These are phyloP conservation scores for Nothophytophthora sp. DNA, from an alignment of 352 stramenopile genomes.

Conservation along the genomic window DNA sequence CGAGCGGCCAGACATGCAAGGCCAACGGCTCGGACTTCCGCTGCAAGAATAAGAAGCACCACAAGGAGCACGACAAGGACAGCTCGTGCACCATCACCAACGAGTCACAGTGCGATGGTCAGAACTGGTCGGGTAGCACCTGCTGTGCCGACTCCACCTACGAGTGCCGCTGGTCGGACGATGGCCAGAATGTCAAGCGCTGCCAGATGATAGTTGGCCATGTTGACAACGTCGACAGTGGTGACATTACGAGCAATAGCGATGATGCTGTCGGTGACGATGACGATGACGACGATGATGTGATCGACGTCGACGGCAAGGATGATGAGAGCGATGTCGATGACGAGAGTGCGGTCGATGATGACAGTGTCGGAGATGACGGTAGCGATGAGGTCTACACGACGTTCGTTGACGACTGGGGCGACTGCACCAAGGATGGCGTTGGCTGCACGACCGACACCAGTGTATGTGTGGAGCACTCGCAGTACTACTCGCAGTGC, in stretches of 20 bases:
- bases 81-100: conserved; percentile 29
- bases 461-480: conserved; percentile 18
- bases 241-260: background rate
- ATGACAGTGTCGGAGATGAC: too few species aligned
- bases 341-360: too few species aligned
- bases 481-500: conserved; percentile 24
- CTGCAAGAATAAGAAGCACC: conserved; percentile 8
- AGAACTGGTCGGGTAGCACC: conserved; percentile 36
- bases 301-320: too few species aligned
- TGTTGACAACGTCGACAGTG: background rate
- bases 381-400: too few species aligned
- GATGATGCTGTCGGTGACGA: background rate
- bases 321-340: too few species aligned
- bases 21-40: conserved; percentile 8
- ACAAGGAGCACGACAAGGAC: conserved; percentile 12
- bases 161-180: conserved; percentile 34
- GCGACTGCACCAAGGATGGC: conserved; percentile 9
- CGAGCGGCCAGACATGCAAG: conserved; percentile 7
- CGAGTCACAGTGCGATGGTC: conserved; percentile 34
- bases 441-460: conserved; percentile 4
- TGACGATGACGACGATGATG: too few species aligned
- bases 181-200: conserved; percentile 31
- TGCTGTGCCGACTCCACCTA: conserved; percentile 37
- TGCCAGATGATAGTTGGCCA: conserved; percentile 6
- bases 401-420: conserved; percentile 13